Conservation (phyloP, 2,329 filamentous ascomycete species). For the Diaporthe vexans region DNA sequence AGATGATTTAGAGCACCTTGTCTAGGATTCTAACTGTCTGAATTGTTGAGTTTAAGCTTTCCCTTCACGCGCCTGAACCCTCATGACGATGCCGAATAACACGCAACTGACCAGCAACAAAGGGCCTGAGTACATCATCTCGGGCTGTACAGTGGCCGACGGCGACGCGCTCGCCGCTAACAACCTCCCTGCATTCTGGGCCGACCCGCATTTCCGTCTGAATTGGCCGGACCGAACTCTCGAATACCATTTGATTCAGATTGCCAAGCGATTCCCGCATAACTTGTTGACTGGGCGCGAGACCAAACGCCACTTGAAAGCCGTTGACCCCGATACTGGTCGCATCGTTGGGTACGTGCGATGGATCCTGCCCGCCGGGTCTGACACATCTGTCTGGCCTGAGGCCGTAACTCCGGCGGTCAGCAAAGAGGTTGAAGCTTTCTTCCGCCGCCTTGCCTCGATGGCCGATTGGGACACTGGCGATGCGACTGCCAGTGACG, state of each 20-base stretch:
- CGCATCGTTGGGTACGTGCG: slow-evolving; percentile 44
- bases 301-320: slow-evolving; percentile 42
- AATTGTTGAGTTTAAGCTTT: not conserved
- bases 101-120: slow-evolving; percentile 24
- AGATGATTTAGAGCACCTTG: slow-evolving; percentile 20
- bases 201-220: slow-evolving; percentile 41
- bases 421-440: slow-evolving; percentile 38
- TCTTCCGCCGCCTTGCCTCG: slow-evolving; percentile 31
- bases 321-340: slow-evolving; percentile 43
- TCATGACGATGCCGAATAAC: slow-evolving; percentile 26
- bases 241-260: slow-evolving; percentile 43
- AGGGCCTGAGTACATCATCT: slow-evolving; percentile 25
- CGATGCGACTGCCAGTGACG: slow-evolving; percentile 13
- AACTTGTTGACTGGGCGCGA: slow-evolving; percentile 38
- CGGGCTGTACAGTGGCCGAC: slow-evolving; percentile 42
- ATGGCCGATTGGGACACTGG: slow-evolving; percentile 39
- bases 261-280: slow-evolving; percentile 41
- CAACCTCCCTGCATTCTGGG: slow-evolving; percentile 45
- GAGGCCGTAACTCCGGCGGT: slow-evolving; percentile 42
- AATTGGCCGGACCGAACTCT: slow-evolving; percentile 44
- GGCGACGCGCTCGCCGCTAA: slow-evolving; percentile 41
- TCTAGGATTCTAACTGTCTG: not conserved
- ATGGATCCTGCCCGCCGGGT: slow-evolving; percentile 42
- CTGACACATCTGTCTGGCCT: slow-evolving; percentile 38
- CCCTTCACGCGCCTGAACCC: slow-evolving; percentile 9